These are phyloP conservation scores for Crassisporium funariophilum DNA, from an alignment of 768 basidiomycete species.

Conservation along the genomic window DNA sequence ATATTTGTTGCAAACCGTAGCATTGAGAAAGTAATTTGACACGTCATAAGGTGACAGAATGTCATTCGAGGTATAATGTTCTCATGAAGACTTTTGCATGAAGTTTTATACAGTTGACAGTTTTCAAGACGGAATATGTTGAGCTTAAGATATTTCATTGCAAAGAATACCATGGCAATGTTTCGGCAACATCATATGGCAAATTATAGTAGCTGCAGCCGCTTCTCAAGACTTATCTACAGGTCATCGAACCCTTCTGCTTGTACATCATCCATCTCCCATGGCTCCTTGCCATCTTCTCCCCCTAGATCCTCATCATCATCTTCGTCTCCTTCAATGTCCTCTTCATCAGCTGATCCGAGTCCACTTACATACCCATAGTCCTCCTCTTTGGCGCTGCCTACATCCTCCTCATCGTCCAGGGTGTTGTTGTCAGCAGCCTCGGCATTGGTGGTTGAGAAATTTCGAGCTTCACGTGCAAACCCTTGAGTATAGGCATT, in stretches of 20 bases:
- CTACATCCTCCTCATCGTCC: neutral
- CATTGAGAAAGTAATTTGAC: too few species aligned
- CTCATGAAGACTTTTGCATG: neutral
- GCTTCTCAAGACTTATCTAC: too few species aligned
- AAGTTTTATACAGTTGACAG: neutral
- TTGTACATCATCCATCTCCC: too few species aligned
- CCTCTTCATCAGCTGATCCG: too few species aligned
- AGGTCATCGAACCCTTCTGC: too few species aligned
- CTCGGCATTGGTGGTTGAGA: neutral
- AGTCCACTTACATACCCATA: neutral
- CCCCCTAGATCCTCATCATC: neutral
- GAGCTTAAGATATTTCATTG: neutral
- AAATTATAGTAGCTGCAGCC: neutral
- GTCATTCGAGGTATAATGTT: too few species aligned
- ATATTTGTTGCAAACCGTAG: too few species aligned
- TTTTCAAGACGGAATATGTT: neutral
- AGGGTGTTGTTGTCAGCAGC: neutral
- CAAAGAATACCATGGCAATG: too few species aligned
- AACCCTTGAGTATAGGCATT: too few species aligned
- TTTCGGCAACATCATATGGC: neutral
- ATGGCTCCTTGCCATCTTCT: too few species aligned
- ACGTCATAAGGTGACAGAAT: too few species aligned
- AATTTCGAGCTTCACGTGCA: too few species aligned
- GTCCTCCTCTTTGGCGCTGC: neutral
- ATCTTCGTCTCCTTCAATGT: neutral